Base-by-base conservation (phyloP, 23 red algal species). In the Gracilariopsis chorda region DNA sequence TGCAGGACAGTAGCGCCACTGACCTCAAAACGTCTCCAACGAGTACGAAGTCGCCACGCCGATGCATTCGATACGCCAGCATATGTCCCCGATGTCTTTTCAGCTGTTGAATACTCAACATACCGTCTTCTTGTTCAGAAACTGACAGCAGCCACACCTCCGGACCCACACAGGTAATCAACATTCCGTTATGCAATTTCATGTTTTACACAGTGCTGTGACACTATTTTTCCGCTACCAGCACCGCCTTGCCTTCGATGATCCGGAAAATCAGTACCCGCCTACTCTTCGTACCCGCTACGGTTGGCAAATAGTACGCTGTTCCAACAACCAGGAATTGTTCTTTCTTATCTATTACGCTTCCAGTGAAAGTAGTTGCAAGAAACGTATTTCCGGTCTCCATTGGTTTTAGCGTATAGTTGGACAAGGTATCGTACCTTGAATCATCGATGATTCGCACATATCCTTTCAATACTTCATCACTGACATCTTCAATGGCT, bases 21-120 rank as follows among this genome's bases (percentile, higher is more conserved):
- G 97, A 99, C 67, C 86, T 84, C 32, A 94, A 74, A 56, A 99
- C 23, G 75, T 99, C 97, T 7, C 97, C 97, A 3, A 98, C 92
- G 48, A 98, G 62, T 14, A 98, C 68, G 40, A 95, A 94, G 67
- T 98, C 87, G 24, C 96, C 96, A 28, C 92, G 84, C 28, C 76
- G 48, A 75, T 80, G 73, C 17, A 98, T 35, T 27, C 71, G 46
- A 28, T 93, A 74, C 37, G 74, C 93, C 40, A 98, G 45, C 12
- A 91, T 78, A 48, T 94, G 77, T 12, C 95, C 95, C 11, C 75
- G 79, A 81, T 98, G 88, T 58, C 72, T 52, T 34, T 78, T 37
- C 44, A 86, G 77, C 60, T 44, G 44, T 28, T 71, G 75, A 32
- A 94, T 51, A 2, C 45, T 83, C 30, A 80, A 32, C 46, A 83